Conservation (phyloP, 1,284 basidiomycete genomes). For the Xerocomus amazonicus region DNA sequence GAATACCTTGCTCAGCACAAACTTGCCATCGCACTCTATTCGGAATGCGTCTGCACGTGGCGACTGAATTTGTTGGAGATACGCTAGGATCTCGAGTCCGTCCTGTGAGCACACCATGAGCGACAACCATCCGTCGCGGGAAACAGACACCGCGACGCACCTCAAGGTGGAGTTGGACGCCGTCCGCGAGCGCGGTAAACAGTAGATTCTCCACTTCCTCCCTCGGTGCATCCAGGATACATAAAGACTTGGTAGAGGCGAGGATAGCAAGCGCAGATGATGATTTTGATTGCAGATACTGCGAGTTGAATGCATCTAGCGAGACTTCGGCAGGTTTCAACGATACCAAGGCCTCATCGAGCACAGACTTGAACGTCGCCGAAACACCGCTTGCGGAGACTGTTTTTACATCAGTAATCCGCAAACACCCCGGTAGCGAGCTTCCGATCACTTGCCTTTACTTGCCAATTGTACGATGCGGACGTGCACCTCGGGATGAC, state of each 20-base stretch:
- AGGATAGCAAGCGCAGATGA: conserved; percentile 52
- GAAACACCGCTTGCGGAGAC: conserved; percentile 43
- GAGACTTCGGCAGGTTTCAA: conserved; percentile 59
- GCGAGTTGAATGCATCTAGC: conserved; percentile 66
- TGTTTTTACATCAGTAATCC: conserved; percentile 19
- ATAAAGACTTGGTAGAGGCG: conserved; percentile 55
- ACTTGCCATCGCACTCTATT: conserved; percentile 46
- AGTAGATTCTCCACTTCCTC: conserved; percentile 60
- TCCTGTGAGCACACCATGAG: background rate
- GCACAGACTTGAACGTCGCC: conserved; percentile 39
- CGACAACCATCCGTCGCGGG: background rate
- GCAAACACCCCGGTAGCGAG: background rate
- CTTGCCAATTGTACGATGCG: conserved; percentile 66
- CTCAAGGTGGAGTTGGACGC: conserved; percentile 46
- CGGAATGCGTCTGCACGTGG: conserved; percentile 57
- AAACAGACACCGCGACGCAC: background rate
- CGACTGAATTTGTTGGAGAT: conserved; percentile 50
- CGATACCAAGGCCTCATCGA: conserved; percentile 44
- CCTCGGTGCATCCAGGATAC: conserved; percentile 42
- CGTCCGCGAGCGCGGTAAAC: conserved; percentile 48
- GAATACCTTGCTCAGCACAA: conserved; percentile 64
- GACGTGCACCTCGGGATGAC: conserved; percentile 68
- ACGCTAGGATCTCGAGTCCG: conserved; percentile 38
- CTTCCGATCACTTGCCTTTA: conserved; percentile 40
- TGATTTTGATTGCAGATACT: conserved; percentile 67